Conservation (phyloP, 2,329 filamentous ascomycete genomes). For the Diaporthe helianthi region DNA sequence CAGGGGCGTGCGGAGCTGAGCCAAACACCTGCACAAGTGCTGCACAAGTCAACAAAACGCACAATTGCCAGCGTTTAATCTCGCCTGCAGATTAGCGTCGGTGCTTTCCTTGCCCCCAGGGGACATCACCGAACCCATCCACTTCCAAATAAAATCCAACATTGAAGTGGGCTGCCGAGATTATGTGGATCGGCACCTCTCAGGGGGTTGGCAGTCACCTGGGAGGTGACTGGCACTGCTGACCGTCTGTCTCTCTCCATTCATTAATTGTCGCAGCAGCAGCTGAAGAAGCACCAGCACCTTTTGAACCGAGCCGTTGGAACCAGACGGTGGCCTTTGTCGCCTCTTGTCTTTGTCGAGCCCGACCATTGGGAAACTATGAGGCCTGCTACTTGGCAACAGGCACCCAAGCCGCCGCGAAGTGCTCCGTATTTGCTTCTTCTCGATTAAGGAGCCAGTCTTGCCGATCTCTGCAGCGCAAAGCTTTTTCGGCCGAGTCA, state of each 20-base stretch:
- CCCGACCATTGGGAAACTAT: conserved; percentile 23
- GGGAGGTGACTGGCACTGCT: background rate
- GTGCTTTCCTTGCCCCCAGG: conserved; percentile 26
- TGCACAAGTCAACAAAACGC: conserved; percentile 30
- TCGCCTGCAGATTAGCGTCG: conserved; percentile 33
- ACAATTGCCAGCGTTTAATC: conserved; percentile 30
- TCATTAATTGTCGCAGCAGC: conserved; percentile 3
- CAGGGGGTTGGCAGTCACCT: conserved; percentile 26
- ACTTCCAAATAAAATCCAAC: conserved; percentile 34
- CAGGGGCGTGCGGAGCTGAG: conserved; percentile 28
- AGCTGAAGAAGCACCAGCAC: background rate
- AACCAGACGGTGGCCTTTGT: background rate
- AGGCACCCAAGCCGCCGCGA: background rate
- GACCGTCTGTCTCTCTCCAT: background rate
- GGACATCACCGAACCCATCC: conserved; percentile 30
- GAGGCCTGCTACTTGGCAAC: conserved; percentile 2
- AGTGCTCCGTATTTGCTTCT: conserved; percentile 5
- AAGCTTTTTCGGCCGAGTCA: conserved; percentile 25
- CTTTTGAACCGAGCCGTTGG: background rate
- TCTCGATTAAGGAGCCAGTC: conserved; percentile 13
- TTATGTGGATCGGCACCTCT: conserved; percentile 30
- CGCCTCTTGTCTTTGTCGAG: background rate
- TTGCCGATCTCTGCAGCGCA: background rate
- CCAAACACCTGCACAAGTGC: conserved; percentile 30
- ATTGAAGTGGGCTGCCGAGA: conserved; percentile 34